Conservation (phyloP, 805 yeast genomes). For the Teunomyces atbi region DNA sequence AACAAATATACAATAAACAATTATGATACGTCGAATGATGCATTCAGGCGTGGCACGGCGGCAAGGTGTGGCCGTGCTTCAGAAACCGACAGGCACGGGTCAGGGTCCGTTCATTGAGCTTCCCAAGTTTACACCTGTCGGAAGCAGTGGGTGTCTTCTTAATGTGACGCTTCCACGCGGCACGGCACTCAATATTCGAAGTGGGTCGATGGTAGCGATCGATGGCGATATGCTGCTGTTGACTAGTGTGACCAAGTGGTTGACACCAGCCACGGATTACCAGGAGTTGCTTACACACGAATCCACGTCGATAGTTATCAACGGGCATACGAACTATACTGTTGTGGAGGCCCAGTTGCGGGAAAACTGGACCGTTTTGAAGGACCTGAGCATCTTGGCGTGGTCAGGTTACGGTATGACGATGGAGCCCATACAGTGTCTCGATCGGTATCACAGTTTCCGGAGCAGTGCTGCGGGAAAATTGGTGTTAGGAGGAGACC, state of each 20-base stretch:
- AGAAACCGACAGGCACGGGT: conserved; percentile 40
- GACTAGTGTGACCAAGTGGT: conserved; percentile 12
- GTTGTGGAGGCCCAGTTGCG: conserved; percentile 35
- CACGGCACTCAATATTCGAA: conserved; percentile 33
- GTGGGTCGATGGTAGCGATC: conserved; percentile 42
- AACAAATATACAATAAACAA: background rate
- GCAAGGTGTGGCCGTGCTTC: background rate
- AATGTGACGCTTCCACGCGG: conserved; percentile 45
- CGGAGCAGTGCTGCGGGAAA: conserved; percentile 37
- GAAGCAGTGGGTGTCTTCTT: conserved; percentile 35
- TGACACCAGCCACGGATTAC: conserved; percentile 16
- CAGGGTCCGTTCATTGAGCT: conserved; percentile 47
- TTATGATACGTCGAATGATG: background rate
- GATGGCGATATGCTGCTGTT: conserved; percentile 40
- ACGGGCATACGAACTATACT: conserved; percentile 33
- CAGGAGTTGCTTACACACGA: conserved; percentile 31
- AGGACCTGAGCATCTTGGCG: conserved; percentile 38
- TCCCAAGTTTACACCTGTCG: conserved; percentile 42
- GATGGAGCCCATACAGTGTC: conserved; percentile 14
- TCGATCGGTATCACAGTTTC: conserved; percentile 24
- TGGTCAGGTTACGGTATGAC: conserved; percentile 46
- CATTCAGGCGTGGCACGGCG: background rate
- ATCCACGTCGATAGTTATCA: conserved; percentile 35
- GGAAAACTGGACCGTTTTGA: conserved; percentile 42
- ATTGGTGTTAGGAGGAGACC: conserved; percentile 38